phyloP scores from a whole-genome alignment of 2,329 filamentous ascomycete species.

The Monosporascus sp. region DNA sequence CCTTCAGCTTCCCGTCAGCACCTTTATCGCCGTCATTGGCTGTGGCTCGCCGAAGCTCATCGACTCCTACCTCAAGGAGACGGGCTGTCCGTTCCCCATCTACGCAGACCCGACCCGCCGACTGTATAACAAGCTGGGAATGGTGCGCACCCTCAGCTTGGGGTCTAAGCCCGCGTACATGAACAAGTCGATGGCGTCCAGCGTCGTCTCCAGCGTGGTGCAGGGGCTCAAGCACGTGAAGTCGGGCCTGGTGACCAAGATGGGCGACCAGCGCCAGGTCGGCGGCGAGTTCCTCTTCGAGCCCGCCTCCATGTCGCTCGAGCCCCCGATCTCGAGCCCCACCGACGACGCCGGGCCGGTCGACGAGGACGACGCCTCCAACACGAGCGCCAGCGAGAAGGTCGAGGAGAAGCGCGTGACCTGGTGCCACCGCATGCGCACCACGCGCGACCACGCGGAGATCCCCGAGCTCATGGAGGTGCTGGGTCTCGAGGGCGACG shows the following conservation, averaged over 20 bases:
- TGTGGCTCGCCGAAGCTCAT: slow-evolving; percentile 68
- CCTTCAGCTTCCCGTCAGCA: slow-evolving; percentile 46
- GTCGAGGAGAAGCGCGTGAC: slow-evolving; percentile 55
- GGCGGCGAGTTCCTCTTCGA: slow-evolving; percentile 79
- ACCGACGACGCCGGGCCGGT: not conserved
- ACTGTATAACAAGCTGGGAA: slow-evolving; percentile 63
- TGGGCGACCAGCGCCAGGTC: slow-evolving; percentile 62
- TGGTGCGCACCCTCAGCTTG: slow-evolving; percentile 58
- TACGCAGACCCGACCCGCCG: slow-evolving; percentile 68
- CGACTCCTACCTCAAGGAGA: slow-evolving; percentile 57
- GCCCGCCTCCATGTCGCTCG: slow-evolving; percentile 33
- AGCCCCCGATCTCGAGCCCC: slow-evolving; percentile 41
- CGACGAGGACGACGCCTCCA: slow-evolving; percentile 4
- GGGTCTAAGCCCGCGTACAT: slow-evolving; percentile 62
- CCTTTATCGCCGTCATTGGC: slow-evolving; percentile 64
- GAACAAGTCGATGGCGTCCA: slow-evolving; percentile 45
- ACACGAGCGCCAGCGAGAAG: slow-evolving; percentile 3
- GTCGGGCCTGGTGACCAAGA: slow-evolving; percentile 54
- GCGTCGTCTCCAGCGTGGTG: slow-evolving; percentile 45
- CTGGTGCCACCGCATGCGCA: slow-evolving; percentile 81
- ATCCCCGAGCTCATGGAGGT: slow-evolving; percentile 60
- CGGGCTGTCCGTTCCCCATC: slow-evolving; percentile 65
- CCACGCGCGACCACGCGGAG: slow-evolving; percentile 72
- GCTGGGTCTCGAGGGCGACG: slow-evolving; percentile 48
- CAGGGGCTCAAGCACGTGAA: slow-evolving; percentile 57